Evolutionary conservation across 1,284 basidiomycete species (phyloP).

Genomic region (Sphaerobolus stellatus): DNA sequence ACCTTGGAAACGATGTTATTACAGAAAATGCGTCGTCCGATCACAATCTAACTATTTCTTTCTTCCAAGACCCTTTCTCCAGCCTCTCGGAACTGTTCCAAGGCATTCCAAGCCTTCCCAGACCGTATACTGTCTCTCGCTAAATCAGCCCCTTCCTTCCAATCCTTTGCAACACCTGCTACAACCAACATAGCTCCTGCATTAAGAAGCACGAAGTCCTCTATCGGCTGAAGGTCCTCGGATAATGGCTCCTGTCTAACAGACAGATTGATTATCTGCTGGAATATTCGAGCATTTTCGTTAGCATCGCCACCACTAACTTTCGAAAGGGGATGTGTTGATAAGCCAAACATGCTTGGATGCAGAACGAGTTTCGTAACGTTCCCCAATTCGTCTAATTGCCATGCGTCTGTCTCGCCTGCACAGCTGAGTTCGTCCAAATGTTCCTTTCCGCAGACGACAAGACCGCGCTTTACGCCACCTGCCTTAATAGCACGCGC

Average conservation of each 20-base stretch:
- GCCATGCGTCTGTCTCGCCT: slow-evolving; percentile 82
- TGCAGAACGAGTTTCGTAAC: slow-evolving; percentile 52
- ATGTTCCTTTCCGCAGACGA: slow-evolving; percentile 91
- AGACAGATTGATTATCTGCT: slow-evolving; percentile 44
- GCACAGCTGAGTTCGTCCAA: slow-evolving; percentile 95
- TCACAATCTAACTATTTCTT: neutral
- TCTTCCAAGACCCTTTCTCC: neutral
- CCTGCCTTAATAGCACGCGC: slow-evolving; percentile 69
- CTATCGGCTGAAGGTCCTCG: slow-evolving; percentile 54
- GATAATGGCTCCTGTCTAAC: slow-evolving; percentile 38
- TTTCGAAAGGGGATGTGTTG: slow-evolving; percentile 60
- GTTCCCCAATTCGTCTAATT: slow-evolving; percentile 44
- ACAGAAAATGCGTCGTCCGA: too few species aligned
- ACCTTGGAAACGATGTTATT: too few species aligned
- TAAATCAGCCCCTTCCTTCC: slow-evolving; percentile 68
- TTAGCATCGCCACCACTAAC: slow-evolving; percentile 74
- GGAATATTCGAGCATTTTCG: slow-evolving; percentile 74
- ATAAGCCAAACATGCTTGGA: slow-evolving; percentile 72
- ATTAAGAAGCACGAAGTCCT: slow-evolving; percentile 86
- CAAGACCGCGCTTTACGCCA: slow-evolving; percentile 80
- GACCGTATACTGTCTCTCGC: slow-evolving; percentile 73
- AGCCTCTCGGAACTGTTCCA: slow-evolving; percentile 52
- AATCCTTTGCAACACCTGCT: slow-evolving; percentile 68
- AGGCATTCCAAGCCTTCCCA: slow-evolving; percentile 75
- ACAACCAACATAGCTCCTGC: slow-evolving; percentile 81